Evolutionary conservation across 2,329 filamentous ascomycete species (phyloP).

Genomic region (Aspergillus felis): DNA sequence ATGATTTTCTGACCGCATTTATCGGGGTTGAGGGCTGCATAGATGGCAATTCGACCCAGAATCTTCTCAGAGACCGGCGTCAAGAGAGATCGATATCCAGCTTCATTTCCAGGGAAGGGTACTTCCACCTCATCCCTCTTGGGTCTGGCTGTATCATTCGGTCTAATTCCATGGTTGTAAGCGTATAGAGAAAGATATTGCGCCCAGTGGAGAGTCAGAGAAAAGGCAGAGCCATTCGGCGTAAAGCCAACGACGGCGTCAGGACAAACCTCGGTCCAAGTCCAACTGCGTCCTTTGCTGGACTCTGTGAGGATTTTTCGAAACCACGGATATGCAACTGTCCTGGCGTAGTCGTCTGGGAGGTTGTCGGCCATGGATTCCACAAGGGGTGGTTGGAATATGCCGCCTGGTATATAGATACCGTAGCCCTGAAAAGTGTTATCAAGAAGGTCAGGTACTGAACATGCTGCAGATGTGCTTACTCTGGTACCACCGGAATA

Average conservation of each 20-base stretch:
- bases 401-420: slow-evolving; percentile 22
- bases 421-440: slow-evolving; percentile 17
- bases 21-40: slow-evolving; percentile 23
- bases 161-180: slow-evolving; percentile 16
- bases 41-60: slow-evolving; percentile 25
- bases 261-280: slow-evolving; percentile 34
- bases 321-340: slow-evolving; percentile 28
- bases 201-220: slow-evolving; percentile 26
- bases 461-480: background rate
- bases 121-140: slow-evolving; percentile 7
- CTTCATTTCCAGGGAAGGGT: slow-evolving; percentile 23
- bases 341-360: slow-evolving; percentile 24
- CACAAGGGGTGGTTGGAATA: slow-evolving; percentile 26
- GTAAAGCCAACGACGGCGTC: slow-evolving; percentile 30
- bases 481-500: slow-evolving; percentile 29
- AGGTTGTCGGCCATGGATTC: slow-evolving; percentile 27
- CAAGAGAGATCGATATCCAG: slow-evolving; percentile 19
- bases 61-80: slow-evolving; percentile 25
- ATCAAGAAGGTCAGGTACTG: background rate
- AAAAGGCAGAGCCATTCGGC: slow-evolving; percentile 26
- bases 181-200: slow-evolving; percentile 29
- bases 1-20: slow-evolving; percentile 21
- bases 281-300: slow-evolving; percentile 28
- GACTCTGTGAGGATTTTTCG: slow-evolving; percentile 16
- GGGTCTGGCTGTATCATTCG: background rate